Conservation (phyloP, 306 rosid species). For the peach (Prunus persica) region DNA sequence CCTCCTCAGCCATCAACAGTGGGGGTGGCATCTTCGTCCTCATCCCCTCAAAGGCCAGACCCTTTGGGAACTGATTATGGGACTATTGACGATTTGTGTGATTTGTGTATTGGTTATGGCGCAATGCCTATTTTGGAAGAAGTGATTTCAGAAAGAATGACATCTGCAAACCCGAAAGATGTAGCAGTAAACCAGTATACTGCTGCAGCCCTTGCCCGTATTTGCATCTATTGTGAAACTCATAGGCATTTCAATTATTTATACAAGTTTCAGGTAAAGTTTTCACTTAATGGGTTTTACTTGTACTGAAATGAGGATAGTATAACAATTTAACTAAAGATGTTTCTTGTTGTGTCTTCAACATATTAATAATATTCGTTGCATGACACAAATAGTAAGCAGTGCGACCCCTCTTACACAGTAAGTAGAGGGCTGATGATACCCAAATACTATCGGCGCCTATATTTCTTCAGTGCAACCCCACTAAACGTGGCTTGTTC, state of each 20-base stretch:
- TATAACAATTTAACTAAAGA: not conserved
- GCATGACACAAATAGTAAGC: not conserved
- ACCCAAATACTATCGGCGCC: not conserved
- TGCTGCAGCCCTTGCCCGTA: slow-evolving; percentile 70
- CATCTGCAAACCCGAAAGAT: slow-evolving; percentile 51
- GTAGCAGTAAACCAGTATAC: slow-evolving; percentile 59
- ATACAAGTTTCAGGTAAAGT: slow-evolving; percentile 81
- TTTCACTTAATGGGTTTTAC: not conserved
- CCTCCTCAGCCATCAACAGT: slow-evolving; percentile 63
- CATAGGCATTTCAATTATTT: slow-evolving; percentile 87
- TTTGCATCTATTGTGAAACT: slow-evolving; percentile 80
- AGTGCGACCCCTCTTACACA: not conserved
- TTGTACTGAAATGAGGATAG: not conserved
- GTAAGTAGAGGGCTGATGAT: not conserved
- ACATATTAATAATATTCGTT: not conserved
- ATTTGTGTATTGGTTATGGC: slow-evolving; percentile 77
- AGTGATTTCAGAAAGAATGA: slow-evolving; percentile 75
- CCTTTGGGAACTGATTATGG: slow-evolving; percentile 86
- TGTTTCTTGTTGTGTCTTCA: not conserved
- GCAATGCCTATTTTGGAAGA: slow-evolving; percentile 88
- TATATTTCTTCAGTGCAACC: not conserved
- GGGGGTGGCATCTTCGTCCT: slow-evolving; percentile 65
- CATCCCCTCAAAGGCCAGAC: slow-evolving; percentile 90
- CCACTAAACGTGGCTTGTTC: not conserved
- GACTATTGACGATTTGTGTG: slow-evolving; percentile 85